phyloP scores from a whole-genome alignment of 257 asterid genomes.

The Nicotiana benthamiana region DNA sequence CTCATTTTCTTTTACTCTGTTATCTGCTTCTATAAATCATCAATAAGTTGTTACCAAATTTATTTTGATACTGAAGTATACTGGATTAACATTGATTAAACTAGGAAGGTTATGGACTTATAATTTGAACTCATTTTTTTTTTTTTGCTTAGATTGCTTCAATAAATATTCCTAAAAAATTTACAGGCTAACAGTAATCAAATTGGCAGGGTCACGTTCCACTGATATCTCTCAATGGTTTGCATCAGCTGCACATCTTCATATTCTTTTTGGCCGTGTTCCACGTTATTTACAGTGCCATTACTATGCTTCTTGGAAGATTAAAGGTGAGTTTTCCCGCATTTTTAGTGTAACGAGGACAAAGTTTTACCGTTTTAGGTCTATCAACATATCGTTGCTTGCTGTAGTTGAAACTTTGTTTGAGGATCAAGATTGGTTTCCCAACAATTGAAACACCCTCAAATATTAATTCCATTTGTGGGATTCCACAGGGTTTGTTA shows the following conservation, averaged over 20 bases:
- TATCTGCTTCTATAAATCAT: neutral
- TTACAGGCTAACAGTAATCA: neutral
- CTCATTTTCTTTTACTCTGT: neutral
- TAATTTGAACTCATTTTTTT: neutral
- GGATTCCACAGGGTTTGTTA: too few relatives aligned
- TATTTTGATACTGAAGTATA: neutral
- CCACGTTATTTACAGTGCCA: slow-evolving; percentile 62
- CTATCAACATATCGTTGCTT: neutral
- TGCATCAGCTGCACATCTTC: slow-evolving; percentile 81
- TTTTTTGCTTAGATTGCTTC: neutral
- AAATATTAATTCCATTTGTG: neutral
- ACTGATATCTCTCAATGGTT: slow-evolving; percentile 53
- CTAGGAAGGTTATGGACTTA: neutral
- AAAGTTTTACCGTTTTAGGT: neutral
- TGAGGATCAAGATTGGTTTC: neutral
- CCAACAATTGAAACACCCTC: neutral
- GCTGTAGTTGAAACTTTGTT: neutral
- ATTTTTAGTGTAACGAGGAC: neutral
- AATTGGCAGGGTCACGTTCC: slow-evolving; percentile 53
- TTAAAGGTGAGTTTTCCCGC: slow-evolving; percentile 36
- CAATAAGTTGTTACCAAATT: neutral
- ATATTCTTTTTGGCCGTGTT: slow-evolving; percentile 76
- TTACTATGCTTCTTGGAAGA: slow-evolving; percentile 67
- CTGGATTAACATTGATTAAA: neutral
- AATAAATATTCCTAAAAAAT: neutral